Evolutionary conservation across 768 basidiomycete species (phyloP).

Genomic region (Xerocomus brunneocitrinus): DNA sequence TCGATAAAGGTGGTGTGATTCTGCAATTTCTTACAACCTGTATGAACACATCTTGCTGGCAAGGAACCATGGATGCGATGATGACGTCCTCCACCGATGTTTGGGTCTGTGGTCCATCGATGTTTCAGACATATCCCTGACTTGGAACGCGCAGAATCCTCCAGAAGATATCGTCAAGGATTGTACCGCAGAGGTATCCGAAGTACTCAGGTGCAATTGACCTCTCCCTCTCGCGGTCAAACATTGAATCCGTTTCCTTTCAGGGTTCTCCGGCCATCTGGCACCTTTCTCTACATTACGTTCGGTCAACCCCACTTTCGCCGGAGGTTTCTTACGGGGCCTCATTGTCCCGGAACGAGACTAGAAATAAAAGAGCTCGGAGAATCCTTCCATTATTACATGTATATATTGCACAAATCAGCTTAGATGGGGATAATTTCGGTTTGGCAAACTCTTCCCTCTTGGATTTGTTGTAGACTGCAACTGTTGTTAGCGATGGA

Average conservation of each 20-base stretch:
- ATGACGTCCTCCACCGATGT: constrained; percentile 79
- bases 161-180: constrained; percentile 64
- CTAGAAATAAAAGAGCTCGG: constrained; percentile 70
- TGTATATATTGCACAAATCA: constrained; percentile 57
- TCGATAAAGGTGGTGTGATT: constrained; percentile 63
- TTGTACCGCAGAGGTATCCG: constrained; percentile 73
- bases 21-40: neutral
- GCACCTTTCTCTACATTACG: constrained; percentile 73
- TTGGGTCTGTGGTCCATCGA: constrained; percentile 49
- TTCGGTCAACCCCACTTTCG: constrained; percentile 92
- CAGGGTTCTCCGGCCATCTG: constrained; percentile 61
- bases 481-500: too few relatives aligned
- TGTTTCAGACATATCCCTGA: neutral
- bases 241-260: neutral
- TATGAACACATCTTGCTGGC: neutral
- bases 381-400: constrained; percentile 79
- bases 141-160: constrained; percentile 51
- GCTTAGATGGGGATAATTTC: neutral
- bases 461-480: too few relatives aligned
- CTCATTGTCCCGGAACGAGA: constrained; percentile 43
- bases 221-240: neutral
- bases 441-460: too few relatives aligned
- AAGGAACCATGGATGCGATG: constrained; percentile 87
- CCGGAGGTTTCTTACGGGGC: constrained; percentile 51
- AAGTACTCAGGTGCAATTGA: constrained; percentile 55